phyloP scores from a whole-genome alignment of 1,139 yeast genomes.

The Suhomyces bolitotheri region DNA sequence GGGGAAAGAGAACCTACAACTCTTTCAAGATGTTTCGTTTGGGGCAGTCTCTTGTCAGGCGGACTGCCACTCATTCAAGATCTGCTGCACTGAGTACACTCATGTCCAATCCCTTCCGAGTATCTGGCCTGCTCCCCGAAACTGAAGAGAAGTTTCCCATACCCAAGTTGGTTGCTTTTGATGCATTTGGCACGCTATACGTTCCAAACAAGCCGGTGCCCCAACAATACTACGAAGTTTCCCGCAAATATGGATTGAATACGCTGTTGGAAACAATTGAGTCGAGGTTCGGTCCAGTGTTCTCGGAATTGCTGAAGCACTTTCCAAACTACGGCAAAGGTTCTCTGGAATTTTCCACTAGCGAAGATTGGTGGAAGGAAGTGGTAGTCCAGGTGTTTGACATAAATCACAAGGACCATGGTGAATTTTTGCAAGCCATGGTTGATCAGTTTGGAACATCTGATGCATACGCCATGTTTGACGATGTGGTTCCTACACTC shows the following conservation, averaged over 20 bases:
- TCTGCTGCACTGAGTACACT: slow-evolving; percentile 7
- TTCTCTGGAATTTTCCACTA: slow-evolving; percentile 20
- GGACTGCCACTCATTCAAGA: no score
- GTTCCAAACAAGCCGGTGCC: slow-evolving; percentile 56
- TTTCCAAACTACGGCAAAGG: slow-evolving; percentile 66
- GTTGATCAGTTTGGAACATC: slow-evolving; percentile 47
- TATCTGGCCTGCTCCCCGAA: slow-evolving; percentile 25
- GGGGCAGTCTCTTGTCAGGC: no score
- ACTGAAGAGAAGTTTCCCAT: slow-evolving; percentile 31
- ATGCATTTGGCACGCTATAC: slow-evolving; percentile 67
- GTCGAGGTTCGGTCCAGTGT: slow-evolving; percentile 30
- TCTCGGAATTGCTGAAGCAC: slow-evolving; percentile 25
- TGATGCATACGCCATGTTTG: slow-evolving; percentile 54
- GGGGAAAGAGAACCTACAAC: no score
- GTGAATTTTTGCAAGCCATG: slow-evolving; percentile 38
- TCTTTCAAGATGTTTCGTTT: no score
- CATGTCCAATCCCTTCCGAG: slow-evolving; percentile 30
- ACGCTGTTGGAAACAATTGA: slow-evolving; percentile 31
- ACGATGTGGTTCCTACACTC: slow-evolving; percentile 55
- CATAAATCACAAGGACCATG: slow-evolving; percentile 22
- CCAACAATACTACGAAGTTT: slow-evolving; percentile 52
- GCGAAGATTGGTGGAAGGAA: slow-evolving; percentile 61
- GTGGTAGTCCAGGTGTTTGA: slow-evolving; percentile 47
- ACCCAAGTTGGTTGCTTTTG: slow-evolving; percentile 60
- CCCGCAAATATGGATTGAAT: slow-evolving; percentile 42